A percentile compares a stretch with the other conserved stretches of the same genome.
Evolutionary conservation across 1,284 basidiomycete species (phyloP).

Genomic region (Boletellus sp.): DNA sequence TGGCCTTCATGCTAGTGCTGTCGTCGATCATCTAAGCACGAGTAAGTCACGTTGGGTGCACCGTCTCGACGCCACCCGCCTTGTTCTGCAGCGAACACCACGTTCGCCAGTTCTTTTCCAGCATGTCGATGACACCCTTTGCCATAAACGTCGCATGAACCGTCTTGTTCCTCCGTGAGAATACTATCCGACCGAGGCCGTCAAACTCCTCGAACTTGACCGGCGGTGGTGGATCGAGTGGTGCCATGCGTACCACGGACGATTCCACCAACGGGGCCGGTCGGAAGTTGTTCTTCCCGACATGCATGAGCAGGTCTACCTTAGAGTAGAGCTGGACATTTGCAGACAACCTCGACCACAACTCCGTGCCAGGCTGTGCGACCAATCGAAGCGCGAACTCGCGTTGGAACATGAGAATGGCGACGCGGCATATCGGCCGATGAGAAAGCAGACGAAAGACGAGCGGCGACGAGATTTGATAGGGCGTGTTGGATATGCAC

Average conservation of each 20-base stretch:
- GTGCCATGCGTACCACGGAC: conserved; percentile 87
- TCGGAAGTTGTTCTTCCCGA: conserved; percentile 93
- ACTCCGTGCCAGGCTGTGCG: conserved; percentile 77
- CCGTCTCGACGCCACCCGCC: conserved; percentile 40
- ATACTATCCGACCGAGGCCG: conserved; percentile 88
- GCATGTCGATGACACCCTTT: conserved; percentile 91
- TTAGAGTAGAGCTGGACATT: conserved; percentile 97
- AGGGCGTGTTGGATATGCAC: conserved; percentile 98
- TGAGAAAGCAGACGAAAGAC: conserved; percentile 97
- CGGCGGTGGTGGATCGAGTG: conserved; percentile 92
- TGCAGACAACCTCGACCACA: conserved; percentile 94
- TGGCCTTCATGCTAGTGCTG: conserved; percentile 63
- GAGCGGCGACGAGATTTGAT: conserved; percentile 97
- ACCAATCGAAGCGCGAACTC: conserved; percentile 95
- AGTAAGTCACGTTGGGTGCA: background rate
- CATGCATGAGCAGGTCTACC: conserved; percentile 96
- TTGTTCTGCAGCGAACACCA: conserved; percentile 83
- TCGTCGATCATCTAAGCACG: conserved; percentile 65
- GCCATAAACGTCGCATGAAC: conserved; percentile 87
- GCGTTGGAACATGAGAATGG: conserved; percentile 99
- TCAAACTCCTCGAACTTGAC: conserved; percentile 98
- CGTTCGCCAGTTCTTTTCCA: conserved; percentile 93
- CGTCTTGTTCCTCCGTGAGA: conserved; percentile 89
- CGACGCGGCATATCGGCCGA: conserved; percentile 88
- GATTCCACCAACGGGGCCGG: conserved; percentile 95